Evolutionary conservation across 2,329 filamentous ascomycete species (phyloP), one percentile per base, ranked within the genome.

Genomic region (Calonectria pteridis): DNA sequence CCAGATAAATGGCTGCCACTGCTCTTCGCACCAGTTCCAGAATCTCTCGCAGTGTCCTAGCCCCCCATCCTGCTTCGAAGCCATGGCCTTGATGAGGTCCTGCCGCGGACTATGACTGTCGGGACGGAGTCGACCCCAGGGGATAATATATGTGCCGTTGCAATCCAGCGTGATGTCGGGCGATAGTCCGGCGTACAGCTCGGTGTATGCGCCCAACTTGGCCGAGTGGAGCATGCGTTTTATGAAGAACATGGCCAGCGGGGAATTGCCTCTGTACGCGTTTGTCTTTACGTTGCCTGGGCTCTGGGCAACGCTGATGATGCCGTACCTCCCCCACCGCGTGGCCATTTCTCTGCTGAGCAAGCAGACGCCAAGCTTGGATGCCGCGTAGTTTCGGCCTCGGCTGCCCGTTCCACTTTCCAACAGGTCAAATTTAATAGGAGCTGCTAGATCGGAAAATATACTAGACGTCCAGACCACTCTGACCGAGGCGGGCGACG

Each of bases 181-280:
- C 0, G 84, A 84, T 63, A 86, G 76, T 0, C 84, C 85, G 40
- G 85, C 83, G 64, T 78, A 87, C 2, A 87, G 71, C 76, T 85
- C 84, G 0, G 86, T 86, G 69, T 85, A 86, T 2, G 85, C 86
- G 7, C 85, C 86, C 35, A 81, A 76, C 4, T 72, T 76, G 2
- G 84, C 76, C 18, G 81, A 79, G 63, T 85, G 79, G 3, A 83
- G 72, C 5, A 83, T 40, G 10, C 74, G 72, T 1, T 73, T 76
- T 64, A 82, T 73, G 37, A 83, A 40, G 46, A 77, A 74, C 73
- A 78, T 79, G 50, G 72, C 66, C 29, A 49, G 31, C 2, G 43
- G 68, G 6, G 74, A 73, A 11, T 59, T 72, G 16, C 66, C 77
- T 18, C 72, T 72, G 70, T 75, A 82, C 7, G 76, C 76, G 35